Base-by-base conservation (phyloP, 495 filamentous ascomycete species). In the Aspergillus haitiensis region DNA sequence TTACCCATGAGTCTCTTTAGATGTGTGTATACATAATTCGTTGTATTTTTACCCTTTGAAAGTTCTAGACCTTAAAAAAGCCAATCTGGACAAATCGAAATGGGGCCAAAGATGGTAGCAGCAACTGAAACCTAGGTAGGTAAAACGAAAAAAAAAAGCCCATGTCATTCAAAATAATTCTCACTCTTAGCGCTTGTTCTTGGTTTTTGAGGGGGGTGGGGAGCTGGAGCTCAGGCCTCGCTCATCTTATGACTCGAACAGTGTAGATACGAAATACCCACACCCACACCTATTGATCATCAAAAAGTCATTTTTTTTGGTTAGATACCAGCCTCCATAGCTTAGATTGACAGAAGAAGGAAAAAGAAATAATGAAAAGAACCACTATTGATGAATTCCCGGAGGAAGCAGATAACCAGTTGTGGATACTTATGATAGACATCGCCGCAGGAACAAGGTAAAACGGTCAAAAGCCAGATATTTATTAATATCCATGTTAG, bases 211-310 rank as follows among this genome's bases (percentile, higher is more conserved):
- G 5, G 44, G 10, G 37, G 37, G n/a, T n/a, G n/a, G n/a, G n/a
- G n/a, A n/a, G 37, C 37, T 9, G 21, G 44, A 46, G 44, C 44
- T 46, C 44, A 46, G 44, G 44, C 44, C 44, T 46, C 37, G 10
- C 44, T 46, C 44, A 46, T 46, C 44, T 46, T 46, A n/a, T 46
- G 44, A 46, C 44, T 46, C 15, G 44, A 46, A 46, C 44, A 16
- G n/a, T n/a, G n/a, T n/a, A n/a, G n/a, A 5, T 46, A 18, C 44
- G 10, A 7, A 9, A 3, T 9, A 40, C 7, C 2, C 37, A 7
- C 3, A 40, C 37, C 7, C 44, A 45, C 42, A 15, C 42, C 13
- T 15, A 45, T 18, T 18, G 44, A 52, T 46, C 44, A 46, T 46
- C n/a, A n/a, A n/a, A 18, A 0, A 42, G 42, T 16, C 40, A 47